phyloP scores from a whole-genome alignment of 2,329 filamentous ascomycete species.

The Mycosphaerella sp. region DNA sequence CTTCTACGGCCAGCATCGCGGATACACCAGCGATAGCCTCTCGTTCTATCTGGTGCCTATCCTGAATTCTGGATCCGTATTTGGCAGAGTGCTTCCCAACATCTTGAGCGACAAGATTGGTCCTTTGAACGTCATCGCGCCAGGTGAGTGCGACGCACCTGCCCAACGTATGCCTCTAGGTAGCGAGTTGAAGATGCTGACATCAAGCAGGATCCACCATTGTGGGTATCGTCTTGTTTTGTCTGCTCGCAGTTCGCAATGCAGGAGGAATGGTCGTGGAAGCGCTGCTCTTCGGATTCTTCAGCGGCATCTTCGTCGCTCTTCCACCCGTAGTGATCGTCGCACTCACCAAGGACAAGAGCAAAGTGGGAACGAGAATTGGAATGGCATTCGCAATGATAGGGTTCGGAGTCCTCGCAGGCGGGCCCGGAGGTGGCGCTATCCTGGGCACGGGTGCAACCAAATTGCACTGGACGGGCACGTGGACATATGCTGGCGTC shows the following conservation, averaged over 20 bases:
- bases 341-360: conserved; percentile 37
- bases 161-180: neutral
- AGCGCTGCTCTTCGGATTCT: conserved; percentile 39
- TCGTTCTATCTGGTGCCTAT: conserved; percentile 41
- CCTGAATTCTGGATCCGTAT: conserved; percentile 37
- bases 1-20: conserved; percentile 32
- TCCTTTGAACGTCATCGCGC: conserved; percentile 34
- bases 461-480: conserved; percentile 45
- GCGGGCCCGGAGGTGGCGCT: conserved; percentile 37
- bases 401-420: conserved; percentile 33
- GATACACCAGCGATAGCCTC: conserved; percentile 31
- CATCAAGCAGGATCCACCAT: conserved; percentile 25
- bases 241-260: conserved; percentile 34
- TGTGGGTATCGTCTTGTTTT: conserved; percentile 34
- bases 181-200: neutral
- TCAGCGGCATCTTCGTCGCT: conserved; percentile 40
- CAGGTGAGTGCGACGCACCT: conserved; percentile 19
- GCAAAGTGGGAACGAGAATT: conserved; percentile 36
- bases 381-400: conserved; percentile 31
- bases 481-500: conserved; percentile 34
- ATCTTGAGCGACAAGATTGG: conserved; percentile 37
- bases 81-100: conserved; percentile 39
- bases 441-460: conserved; percentile 56
- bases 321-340: conserved; percentile 39
- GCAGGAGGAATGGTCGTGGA: conserved; percentile 33